Evolutionary conservation across 2,329 filamentous ascomycete genomes (phyloP).

Genomic region (Colletotrichum ledebouriae): DNA sequence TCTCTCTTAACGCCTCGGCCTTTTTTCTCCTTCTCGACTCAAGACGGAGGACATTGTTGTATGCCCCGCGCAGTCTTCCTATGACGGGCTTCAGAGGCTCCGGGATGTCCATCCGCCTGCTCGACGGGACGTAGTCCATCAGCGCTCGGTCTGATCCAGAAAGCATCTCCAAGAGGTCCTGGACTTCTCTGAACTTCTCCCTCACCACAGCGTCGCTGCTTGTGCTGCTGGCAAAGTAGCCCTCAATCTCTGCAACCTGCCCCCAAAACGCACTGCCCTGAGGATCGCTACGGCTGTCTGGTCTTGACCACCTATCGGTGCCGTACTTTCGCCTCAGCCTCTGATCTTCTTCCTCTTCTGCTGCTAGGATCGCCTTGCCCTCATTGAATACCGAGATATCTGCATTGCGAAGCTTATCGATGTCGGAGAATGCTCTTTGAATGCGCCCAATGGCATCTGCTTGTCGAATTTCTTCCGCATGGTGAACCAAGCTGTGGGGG

Average conservation of each 20-base stretch:
- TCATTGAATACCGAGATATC: slow-evolving; percentile 86
- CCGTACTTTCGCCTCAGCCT: slow-evolving; percentile 82
- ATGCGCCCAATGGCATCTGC: slow-evolving; percentile 86
- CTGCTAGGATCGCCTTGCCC: slow-evolving; percentile 80
- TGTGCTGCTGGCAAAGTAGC: slow-evolving; percentile 79
- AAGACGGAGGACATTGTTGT: slow-evolving; percentile 87
- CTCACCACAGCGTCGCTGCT: slow-evolving; percentile 74
- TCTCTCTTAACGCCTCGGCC: slow-evolving; percentile 82
- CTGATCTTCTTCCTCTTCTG: slow-evolving; percentile 88
- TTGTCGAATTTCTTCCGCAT: slow-evolving; percentile 94
- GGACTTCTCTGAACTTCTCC: slow-evolving; percentile 82
- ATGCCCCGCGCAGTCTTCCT: slow-evolving; percentile 79
- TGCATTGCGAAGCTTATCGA: slow-evolving; percentile 86
- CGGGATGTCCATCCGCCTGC: slow-evolving; percentile 82
- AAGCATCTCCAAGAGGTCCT: slow-evolving; percentile 80
- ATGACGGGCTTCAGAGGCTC: slow-evolving; percentile 85
- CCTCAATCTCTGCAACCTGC: slow-evolving; percentile 83
- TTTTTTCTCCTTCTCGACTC: slow-evolving; percentile 85
- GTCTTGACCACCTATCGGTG: slow-evolving; percentile 85
- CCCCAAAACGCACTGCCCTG: slow-evolving; percentile 77
- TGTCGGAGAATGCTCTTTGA: slow-evolving; percentile 86
- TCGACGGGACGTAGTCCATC: slow-evolving; percentile 91
- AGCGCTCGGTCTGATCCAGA: slow-evolving; percentile 84
- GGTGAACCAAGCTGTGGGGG: slow-evolving; percentile 85
- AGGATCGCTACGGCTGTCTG: slow-evolving; percentile 77